phyloP scores from a whole-genome alignment of 2,329 filamentous ascomycete genomes.

The Pseudogymnoascus sp. region DNA sequence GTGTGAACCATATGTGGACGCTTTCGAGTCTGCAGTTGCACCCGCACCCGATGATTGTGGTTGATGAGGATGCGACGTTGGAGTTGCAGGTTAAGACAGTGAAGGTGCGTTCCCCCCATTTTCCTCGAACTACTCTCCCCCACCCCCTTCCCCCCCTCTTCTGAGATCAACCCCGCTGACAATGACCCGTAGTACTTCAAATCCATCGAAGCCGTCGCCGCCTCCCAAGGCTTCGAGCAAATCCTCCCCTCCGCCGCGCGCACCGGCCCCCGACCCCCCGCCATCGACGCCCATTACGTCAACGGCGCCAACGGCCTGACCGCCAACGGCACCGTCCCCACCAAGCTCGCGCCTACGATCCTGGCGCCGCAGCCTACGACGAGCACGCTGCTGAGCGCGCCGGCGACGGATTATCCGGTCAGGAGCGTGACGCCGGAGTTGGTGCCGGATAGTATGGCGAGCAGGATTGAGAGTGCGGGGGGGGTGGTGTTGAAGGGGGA shows the following conservation, averaged over 20 bases:
- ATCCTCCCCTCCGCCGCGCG: conserved; percentile 48
- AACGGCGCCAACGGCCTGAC: conserved; percentile 19
- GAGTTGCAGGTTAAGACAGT: conserved; percentile 68
- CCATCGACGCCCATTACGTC: conserved; percentile 15
- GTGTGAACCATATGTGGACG: conserved; percentile 87
- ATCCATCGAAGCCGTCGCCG: conserved; percentile 58
- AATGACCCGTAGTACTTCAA: conserved; percentile 53
- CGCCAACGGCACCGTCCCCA: background rate
- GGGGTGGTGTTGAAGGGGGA: conserved; percentile 40
- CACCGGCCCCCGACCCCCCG: conserved; percentile 34
- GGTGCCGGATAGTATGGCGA: conserved; percentile 49
- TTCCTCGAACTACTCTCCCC: too few relatives aligned
- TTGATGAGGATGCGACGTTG: conserved; percentile 70
- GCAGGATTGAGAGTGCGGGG: background rate
- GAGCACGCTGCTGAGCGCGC: conserved; percentile 44
- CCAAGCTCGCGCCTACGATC: conserved; percentile 33
- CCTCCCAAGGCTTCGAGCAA: conserved; percentile 47
- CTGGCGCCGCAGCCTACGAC: conserved; percentile 47
- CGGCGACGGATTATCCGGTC: conserved; percentile 45
- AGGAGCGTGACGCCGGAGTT: conserved; percentile 50
- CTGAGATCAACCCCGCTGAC: background rate
- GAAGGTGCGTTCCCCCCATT: conserved; percentile 34
- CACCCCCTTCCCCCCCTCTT: background rate
- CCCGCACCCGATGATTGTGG: conserved; percentile 72
- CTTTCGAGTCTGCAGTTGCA: conserved; percentile 74